phyloP scores from a whole-genome alignment of 2,329 filamentous ascomycete genomes.

The Trichoderma sp. region DNA sequence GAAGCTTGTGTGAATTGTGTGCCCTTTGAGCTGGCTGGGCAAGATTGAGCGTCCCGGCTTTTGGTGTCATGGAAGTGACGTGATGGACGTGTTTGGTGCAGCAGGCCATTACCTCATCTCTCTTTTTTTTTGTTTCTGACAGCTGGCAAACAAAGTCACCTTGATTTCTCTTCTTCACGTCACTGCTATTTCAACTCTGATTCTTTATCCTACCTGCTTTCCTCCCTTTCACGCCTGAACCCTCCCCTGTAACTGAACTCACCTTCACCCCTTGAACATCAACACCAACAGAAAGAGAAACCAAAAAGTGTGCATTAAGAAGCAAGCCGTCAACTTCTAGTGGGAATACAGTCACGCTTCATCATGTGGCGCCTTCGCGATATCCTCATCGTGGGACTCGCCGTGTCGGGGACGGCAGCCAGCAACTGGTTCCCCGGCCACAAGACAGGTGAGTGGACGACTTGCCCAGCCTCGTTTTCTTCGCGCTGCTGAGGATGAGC shows the following conservation, averaged over 20 bases:
- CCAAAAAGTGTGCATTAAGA: not conserved
- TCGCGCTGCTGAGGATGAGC: not conserved
- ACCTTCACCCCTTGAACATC: not conserved
- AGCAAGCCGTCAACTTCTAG: not conserved
- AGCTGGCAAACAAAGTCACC: not conserved
- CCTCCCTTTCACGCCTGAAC: not conserved
- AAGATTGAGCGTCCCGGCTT: not conserved
- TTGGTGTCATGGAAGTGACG: slow-evolving; percentile 28
- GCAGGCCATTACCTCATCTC: slow-evolving; percentile 27
- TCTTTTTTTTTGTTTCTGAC: not conserved
- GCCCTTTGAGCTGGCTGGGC: not conserved
- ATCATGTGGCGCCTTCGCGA: slow-evolving; percentile 78
- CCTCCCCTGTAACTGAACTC: not conserved
- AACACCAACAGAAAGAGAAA: not conserved
- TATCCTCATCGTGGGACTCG: slow-evolving; percentile 70
- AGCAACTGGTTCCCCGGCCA: slow-evolving; percentile 77
- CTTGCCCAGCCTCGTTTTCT: not conserved
- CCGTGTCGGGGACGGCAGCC: slow-evolving; percentile 68
- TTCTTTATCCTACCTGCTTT: not conserved
- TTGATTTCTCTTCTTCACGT: not conserved
- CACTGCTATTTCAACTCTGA: slow-evolving; percentile 6
- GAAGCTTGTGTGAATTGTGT: slow-evolving; percentile 15
- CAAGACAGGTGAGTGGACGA: slow-evolving; percentile 69
- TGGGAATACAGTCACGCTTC: slow-evolving; percentile 1
- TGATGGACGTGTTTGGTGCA: slow-evolving; percentile 20